phyloP scores from a whole-genome alignment of 2,329 filamentous ascomycete genomes.

The Fusarium clavum region DNA sequence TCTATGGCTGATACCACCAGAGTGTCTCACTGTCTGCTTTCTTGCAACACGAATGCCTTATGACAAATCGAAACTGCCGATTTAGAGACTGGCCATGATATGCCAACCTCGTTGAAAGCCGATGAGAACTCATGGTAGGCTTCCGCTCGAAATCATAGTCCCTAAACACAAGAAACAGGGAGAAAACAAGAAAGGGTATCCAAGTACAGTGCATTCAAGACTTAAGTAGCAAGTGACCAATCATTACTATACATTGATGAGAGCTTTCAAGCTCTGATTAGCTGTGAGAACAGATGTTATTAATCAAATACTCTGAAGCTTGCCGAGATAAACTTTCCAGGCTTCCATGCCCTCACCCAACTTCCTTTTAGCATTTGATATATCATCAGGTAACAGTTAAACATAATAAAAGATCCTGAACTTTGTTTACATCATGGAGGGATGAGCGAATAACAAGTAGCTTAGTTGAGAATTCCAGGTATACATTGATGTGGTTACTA shows the following conservation, averaged over 20 bases:
- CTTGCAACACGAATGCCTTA: too few relatives aligned
- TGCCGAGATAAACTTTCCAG: not conserved
- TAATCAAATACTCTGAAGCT: not conserved
- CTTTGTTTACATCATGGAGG: not conserved
- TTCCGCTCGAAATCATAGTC: not conserved
- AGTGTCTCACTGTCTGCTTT: not conserved
- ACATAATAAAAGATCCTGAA: too few relatives aligned
- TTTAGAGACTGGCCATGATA: not conserved
- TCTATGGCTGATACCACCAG: not conserved
- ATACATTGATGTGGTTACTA: not conserved
- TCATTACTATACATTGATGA: not conserved
- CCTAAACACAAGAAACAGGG: not conserved
- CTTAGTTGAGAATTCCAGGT: not conserved
- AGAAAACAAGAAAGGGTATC: not conserved
- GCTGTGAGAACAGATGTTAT: not conserved
- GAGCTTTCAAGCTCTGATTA: fast-evolving
- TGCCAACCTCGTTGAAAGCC: not conserved
- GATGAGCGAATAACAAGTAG: too few relatives aligned
- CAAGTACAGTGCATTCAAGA: not conserved
- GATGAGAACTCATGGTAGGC: not conserved
- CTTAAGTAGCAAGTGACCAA: not conserved
- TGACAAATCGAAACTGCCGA: not conserved
- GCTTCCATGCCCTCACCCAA: too few relatives aligned
- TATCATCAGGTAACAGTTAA: too few relatives aligned
- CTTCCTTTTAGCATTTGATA: too few relatives aligned